Percentiles rank a stretch among this genome's conserved stretches.
phyloP scores from a whole-genome alignment of 768 basidiomycete genomes.

The Leccinum barrowsii region DNA sequence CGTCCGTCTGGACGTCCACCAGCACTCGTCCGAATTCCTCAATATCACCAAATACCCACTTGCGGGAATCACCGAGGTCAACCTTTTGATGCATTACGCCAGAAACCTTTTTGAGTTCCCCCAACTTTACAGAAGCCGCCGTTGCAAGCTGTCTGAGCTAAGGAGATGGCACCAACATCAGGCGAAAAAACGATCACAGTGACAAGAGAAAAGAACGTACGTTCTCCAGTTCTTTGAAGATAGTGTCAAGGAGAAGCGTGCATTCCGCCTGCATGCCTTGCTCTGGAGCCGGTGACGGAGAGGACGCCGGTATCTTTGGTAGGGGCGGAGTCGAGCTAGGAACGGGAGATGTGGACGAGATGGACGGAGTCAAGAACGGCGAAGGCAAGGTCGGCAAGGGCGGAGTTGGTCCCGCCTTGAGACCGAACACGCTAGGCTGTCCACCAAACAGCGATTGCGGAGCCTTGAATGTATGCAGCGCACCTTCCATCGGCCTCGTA shows the following conservation, averaged over 20 bases:
- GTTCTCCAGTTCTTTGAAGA: conserved; percentile 52
- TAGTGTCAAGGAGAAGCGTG: conserved; percentile 39
- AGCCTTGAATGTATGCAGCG: not conserved
- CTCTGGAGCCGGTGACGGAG: conserved; percentile 32
- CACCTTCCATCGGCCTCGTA: conserved; percentile 2
- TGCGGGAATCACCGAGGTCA: conserved; percentile 45
- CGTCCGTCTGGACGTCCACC: conserved; percentile 43
- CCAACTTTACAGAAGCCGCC: conserved; percentile 34
- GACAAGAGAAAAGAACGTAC: conserved; percentile 39
- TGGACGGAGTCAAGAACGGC: conserved; percentile 1
- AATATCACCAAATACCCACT: conserved; percentile 56
- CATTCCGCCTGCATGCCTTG: conserved; percentile 73
- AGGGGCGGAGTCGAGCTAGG: conserved; percentile 3
- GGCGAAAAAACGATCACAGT: not conserved
- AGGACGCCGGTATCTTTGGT: not conserved
- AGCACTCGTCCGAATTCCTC: conserved; percentile 43
- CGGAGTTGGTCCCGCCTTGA: not conserved
- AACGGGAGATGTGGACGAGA: not conserved
- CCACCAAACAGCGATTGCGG: conserved; percentile 9
- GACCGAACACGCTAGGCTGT: conserved; percentile 10
- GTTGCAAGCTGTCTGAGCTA: conserved; percentile 47
- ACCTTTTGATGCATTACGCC: conserved; percentile 37
- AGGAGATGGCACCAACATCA: not conserved
- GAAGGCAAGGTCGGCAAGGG: conserved; percentile 1
- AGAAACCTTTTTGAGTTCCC: conserved; percentile 35